Conservation (phyloP, 257 asterid genomes). For the Capsicum baccatum region DNA sequence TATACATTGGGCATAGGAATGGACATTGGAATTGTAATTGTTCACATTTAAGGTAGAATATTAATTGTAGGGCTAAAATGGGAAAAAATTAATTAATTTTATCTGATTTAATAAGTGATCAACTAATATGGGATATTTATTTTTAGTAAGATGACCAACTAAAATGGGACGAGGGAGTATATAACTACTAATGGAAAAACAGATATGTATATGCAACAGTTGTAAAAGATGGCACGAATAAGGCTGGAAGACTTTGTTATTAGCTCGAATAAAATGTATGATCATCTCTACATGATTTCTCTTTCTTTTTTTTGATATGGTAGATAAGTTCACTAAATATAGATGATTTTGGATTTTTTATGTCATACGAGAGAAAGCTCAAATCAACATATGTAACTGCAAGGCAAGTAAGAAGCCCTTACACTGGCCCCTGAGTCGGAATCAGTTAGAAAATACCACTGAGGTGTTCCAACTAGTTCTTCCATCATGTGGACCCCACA, state of each 20-base stretch:
- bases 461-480: background rate
- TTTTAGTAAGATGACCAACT: no score
- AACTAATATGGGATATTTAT: no score
- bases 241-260: background rate
- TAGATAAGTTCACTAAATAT: background rate
- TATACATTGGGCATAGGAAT: no score
- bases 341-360: background rate
- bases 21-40: no score
- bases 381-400: background rate
- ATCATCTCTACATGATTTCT: background rate
- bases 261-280: conserved; percentile 24
- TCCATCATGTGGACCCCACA: conserved; percentile 24
- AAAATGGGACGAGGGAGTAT: no score
- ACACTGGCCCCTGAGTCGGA: background rate
- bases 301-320: background rate
- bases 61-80: no score
- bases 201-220: background rate
- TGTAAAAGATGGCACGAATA: background rate
- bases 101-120: no score
- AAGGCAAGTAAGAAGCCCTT: conserved; percentile 6
- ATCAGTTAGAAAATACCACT: background rate
- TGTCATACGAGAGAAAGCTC: background rate
- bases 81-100: no score
- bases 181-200: background rate
- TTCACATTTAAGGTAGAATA: no score